phyloP scores from a whole-genome alignment of 2,329 filamentous ascomycete species.

The Apiospora pterosperma region DNA sequence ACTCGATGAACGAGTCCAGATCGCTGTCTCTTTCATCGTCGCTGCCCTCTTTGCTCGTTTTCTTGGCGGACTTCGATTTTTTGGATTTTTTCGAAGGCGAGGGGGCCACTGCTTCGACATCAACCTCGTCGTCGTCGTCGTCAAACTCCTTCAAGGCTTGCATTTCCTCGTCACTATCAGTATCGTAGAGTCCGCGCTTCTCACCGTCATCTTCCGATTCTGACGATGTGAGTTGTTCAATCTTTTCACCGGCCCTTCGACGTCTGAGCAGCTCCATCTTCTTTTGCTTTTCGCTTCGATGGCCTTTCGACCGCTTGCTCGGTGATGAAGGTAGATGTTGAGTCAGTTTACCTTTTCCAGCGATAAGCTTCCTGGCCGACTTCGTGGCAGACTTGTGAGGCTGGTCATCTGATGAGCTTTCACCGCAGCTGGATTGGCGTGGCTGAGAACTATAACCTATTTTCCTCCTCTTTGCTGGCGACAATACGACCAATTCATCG shows the following conservation, averaged over 20 bases:
- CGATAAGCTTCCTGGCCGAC: slow-evolving; percentile 5
- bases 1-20: slow-evolving; percentile 60
- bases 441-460: slow-evolving; percentile 9
- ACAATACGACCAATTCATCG: slow-evolving; percentile 15
- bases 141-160: slow-evolving; percentile 27
- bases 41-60: slow-evolving; percentile 12
- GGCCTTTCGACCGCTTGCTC: slow-evolving; percentile 17
- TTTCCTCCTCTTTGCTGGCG: slow-evolving; percentile 26
- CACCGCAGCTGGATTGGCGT: slow-evolving; percentile 2
- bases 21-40: slow-evolving; percentile 28
- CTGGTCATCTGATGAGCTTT: slow-evolving; percentile 10
- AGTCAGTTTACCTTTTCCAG: not conserved
- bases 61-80: slow-evolving; percentile 9
- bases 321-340: slow-evolving; percentile 15
- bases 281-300: slow-evolving; percentile 37
- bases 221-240: slow-evolving; percentile 32
- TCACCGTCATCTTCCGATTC: slow-evolving; percentile 48
- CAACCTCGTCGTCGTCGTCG: slow-evolving; percentile 31
- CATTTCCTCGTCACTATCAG: slow-evolving; percentile 25
- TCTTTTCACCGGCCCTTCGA: slow-evolving; percentile 35
- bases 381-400: not conserved
- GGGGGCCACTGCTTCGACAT: slow-evolving; percentile 25
- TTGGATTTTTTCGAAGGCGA: slow-evolving; percentile 10
- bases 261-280: slow-evolving; percentile 35
- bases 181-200: slow-evolving; percentile 33